Conservation (phyloP, 2,329 filamentous ascomycete species). For the Diaporthe amygdali region DNA sequence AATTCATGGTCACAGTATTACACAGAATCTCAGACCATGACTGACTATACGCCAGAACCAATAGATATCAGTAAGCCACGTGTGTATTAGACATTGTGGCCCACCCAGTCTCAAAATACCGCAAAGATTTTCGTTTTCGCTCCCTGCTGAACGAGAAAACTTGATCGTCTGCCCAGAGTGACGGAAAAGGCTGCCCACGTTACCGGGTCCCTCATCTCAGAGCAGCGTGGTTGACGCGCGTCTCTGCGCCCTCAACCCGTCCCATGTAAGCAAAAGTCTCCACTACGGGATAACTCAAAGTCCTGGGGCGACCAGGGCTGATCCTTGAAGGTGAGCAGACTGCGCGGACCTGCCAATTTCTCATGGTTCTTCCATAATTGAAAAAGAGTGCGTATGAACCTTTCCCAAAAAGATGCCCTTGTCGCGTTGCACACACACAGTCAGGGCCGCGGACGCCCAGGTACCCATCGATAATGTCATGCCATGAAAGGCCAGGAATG, state of each 20-base stretch:
- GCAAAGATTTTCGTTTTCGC: not conserved
- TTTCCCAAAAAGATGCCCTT: not conserved
- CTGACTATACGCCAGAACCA: not conserved
- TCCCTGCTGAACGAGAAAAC: not conserved
- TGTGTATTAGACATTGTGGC: not conserved
- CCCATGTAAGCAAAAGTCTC: slow-evolving; percentile 14
- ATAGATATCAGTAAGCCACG: not conserved
- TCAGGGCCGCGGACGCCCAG: not conserved
- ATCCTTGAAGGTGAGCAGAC: not conserved
- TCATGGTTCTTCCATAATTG: not conserved
- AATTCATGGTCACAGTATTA: not conserved
- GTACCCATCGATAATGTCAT: not conserved
- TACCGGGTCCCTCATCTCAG: slow-evolving; percentile 5
- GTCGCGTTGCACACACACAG: not conserved
- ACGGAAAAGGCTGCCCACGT: slow-evolving; percentile 2
- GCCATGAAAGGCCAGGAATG: not conserved
- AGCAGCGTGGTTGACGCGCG: slow-evolving; percentile 16
- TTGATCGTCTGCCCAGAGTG: not conserved
- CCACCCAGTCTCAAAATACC: not conserved
- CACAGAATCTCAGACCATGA: not conserved
- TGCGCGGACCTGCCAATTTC: not conserved
- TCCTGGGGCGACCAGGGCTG: not conserved
- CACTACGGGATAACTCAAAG: slow-evolving; percentile 10
- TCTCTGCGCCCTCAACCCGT: slow-evolving; percentile 3
- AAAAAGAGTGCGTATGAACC: not conserved